Evolutionary conservation across 1,139 yeast genomes (phyloP).

Genomic region (Hyphopichia burtonii): DNA sequence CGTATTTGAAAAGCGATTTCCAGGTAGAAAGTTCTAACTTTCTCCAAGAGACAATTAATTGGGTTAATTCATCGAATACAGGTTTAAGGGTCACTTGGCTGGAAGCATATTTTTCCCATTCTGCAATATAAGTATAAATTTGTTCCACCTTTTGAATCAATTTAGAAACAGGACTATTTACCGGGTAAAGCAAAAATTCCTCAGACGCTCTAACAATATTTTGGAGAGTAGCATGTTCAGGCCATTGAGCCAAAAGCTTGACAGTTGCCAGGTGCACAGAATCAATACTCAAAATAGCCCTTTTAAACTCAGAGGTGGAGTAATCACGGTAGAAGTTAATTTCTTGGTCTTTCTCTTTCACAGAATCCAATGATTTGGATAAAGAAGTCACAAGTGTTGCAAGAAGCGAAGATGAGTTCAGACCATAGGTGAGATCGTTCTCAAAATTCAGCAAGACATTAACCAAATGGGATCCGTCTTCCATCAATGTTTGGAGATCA

Average conservation of each 20-base stretch:
- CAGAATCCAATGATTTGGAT: constrained; percentile 22
- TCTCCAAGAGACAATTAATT: constrained; percentile 86
- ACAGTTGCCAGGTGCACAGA: constrained; percentile 47
- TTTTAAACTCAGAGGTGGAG: constrained; percentile 57
- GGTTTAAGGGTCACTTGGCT: constrained; percentile 63
- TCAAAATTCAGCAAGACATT: constrained; percentile 18
- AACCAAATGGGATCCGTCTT: constrained; percentile 43
- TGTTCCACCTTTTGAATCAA: constrained; percentile 84
- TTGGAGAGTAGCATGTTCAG: constrained; percentile 88
- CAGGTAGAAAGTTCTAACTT: constrained; percentile 82
- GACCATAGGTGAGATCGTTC: constrained; percentile 19
- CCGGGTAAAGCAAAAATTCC: constrained; percentile 65
- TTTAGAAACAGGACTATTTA: constrained; percentile 72
- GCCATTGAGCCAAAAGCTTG: constrained; percentile 72
- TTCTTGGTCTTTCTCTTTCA: constrained; percentile 20
- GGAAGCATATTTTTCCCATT: constrained; percentile 94
- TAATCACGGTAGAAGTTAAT: constrained; percentile 73
- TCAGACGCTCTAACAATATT: constrained; percentile 64
- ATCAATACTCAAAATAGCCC: constrained; percentile 54
- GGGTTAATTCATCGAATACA: constrained; percentile 58
- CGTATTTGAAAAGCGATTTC: constrained; percentile 72
- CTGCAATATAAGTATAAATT: constrained; percentile 74
- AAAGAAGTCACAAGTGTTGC: constrained; percentile 44
- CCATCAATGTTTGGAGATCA: constrained; percentile 29
- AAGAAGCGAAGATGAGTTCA: constrained; percentile 34